Base-by-base conservation (phyloP, 1,139 yeast species). In the Scheffersomyces illinoinensis region DNA sequence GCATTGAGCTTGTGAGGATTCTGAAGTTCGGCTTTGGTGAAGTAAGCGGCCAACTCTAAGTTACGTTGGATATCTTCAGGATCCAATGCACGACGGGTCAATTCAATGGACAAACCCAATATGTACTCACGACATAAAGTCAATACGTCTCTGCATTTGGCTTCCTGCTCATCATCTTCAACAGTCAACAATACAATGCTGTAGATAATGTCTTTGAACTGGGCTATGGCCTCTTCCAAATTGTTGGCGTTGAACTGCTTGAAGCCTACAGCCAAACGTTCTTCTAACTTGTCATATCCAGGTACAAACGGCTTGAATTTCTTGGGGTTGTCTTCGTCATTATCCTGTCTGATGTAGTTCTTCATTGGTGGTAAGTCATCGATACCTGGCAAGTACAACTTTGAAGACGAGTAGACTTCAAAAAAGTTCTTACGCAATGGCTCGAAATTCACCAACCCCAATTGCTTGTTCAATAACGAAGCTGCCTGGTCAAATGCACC, bases 401-500 rank as follows among this genome's bases (percentile, higher is more conserved):
- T 91, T 48, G 91, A 87, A 26, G 96, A 84, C 65, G 88, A 88
- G 74, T 90, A 95, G 33, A 93, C 90, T 67, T 92, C 95, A 72
- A 90, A 68, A 78, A 95, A 96, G 62, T 97, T 84, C 50, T 81
- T 71, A 75, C 95, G 88, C 65, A 96, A 83, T 23, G 99, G 99
- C 68, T 88, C 97, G 72, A 96, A 93, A 66, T 91, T 83, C 50
- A 85, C 87, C 57, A 91, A 85, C 66, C 98, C 99, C 57, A 90
- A 82, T 76, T 96, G 99, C 69, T 96, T 90, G 76, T 90, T 86
- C 69, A 96, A 84, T 70, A 96, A 84, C 66, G 92, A 95, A 49
- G 98, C 96, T 53, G 99, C 99, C 62, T 95, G 91, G 64, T 93
- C 98, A 72, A 93, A 93, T 5, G 96, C 91, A 66, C 99, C 99